These are phyloP conservation scores for Aspergillus unguis DNA, from an alignment of 2,329 filamentous ascomycete genomes.

Conservation along the genomic window DNA sequence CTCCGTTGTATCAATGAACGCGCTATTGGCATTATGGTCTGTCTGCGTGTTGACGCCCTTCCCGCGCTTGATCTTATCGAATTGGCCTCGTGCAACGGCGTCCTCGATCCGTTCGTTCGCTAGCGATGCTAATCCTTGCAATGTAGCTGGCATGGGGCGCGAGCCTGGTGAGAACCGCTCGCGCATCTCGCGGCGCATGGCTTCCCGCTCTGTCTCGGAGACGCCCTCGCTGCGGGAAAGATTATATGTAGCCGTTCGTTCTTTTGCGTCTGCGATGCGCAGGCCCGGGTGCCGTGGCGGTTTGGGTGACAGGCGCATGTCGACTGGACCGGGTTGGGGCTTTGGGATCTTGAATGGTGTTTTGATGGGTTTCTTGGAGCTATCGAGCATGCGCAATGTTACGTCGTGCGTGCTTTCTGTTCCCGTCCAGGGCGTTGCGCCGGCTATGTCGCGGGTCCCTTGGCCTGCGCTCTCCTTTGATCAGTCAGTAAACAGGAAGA, in stretches of 20 bases:
- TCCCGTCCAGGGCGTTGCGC: conserved; percentile 72
- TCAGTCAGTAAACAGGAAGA: background rate
- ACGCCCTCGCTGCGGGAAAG: conserved; percentile 55
- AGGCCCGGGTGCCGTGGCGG: conserved; percentile 44
- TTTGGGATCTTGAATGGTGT: conserved; percentile 40
- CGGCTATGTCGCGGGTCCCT: conserved; percentile 66
- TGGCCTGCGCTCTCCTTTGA: conserved; percentile 58
- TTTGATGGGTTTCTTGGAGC: conserved; percentile 57
- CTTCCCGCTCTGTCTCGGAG: conserved; percentile 69
- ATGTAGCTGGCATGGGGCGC: conserved; percentile 68
- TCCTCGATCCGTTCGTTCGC: conserved; percentile 93
- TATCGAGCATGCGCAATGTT: conserved; percentile 73
- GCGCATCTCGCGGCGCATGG: conserved; percentile 68
- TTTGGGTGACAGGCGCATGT: conserved; percentile 46
- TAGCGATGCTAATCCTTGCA: conserved; percentile 74
- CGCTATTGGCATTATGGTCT: conserved; percentile 78
- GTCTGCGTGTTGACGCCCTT: conserved; percentile 65
- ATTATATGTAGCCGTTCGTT: conserved; percentile 56
- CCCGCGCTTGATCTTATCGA: conserved; percentile 77
- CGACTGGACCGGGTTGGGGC: conserved; percentile 35
- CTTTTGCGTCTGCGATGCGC: conserved; percentile 57
- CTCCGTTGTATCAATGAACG: conserved; percentile 93
- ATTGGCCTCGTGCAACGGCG: conserved; percentile 86
- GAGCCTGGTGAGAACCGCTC: conserved; percentile 75
- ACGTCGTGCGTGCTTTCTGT: conserved; percentile 70